A percentile compares a stretch with the other conserved stretches of the same genome.
Conservation (phyloP, 108 stramenopile species). For the Bacterosira constricta region DNA sequence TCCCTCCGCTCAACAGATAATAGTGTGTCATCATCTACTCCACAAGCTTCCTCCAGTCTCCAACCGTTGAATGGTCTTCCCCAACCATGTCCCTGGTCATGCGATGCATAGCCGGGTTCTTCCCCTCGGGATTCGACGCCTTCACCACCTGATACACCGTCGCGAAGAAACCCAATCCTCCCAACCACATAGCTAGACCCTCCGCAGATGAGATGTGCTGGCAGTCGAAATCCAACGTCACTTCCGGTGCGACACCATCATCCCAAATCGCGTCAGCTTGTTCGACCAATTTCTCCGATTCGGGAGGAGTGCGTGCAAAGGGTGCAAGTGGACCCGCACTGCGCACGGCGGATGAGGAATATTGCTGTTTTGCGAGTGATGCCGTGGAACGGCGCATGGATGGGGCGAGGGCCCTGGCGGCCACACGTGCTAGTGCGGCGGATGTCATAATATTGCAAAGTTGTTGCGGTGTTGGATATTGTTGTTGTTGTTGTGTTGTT, state of each 20-base stretch:
- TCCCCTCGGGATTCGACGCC: conserved; percentile 57
- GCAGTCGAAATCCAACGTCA: conserved; percentile 95
- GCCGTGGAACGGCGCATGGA: conserved; percentile 67
- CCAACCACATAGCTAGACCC: conserved; percentile 80
- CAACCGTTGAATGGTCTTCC: conserved; percentile 26
- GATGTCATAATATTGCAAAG: conserved; percentile 18
- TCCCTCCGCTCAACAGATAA: not conserved
- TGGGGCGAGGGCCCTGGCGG: conserved; percentile 52
- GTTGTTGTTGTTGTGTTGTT: not conserved
- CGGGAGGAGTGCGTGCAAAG: conserved; percentile 79
- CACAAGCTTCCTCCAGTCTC: conserved; percentile 32
- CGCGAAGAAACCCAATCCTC: conserved; percentile 80
- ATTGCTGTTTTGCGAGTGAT: conserved; percentile 36
- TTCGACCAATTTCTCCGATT: conserved; percentile 86
- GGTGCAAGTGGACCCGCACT: conserved; percentile 74
- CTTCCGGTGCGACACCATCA: conserved; percentile 96
- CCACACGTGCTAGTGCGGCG: conserved; percentile 21
- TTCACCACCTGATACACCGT: conserved; percentile 69
- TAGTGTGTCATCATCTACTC: not conserved
- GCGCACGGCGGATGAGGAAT: conserved; percentile 53
- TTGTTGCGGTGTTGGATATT: not conserved
- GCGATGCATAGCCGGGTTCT: conserved; percentile 65
- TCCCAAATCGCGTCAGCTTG: conserved; percentile 94
- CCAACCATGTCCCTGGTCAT: conserved; percentile 44
- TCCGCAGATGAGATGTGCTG: conserved; percentile 83